Base-by-base conservation (phyloP, 2,329 filamentous ascomycete genomes). In the Sphaerostilbella broomeana region DNA sequence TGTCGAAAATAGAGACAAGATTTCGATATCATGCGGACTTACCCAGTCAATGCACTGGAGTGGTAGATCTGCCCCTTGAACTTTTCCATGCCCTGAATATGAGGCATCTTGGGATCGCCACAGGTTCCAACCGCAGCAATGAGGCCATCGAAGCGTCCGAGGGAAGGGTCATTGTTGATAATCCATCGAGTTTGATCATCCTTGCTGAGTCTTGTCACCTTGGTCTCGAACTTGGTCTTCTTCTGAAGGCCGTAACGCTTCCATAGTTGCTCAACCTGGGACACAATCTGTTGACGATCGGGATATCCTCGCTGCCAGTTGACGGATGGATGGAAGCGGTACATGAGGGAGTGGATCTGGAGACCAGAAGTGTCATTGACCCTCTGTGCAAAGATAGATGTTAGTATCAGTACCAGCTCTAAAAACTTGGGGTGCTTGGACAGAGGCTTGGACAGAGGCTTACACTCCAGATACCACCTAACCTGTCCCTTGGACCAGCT, bases 341-440 rank as follows among this genome's bases (percentile, higher is more conserved):
- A 94, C 86, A 92, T 92, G 42, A 89, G 60, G 15, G 80, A 86
- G 58, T 94, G 85, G 16, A 94, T 89, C 54, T 92, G 86, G 1
- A 94, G 72, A 12, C 84, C 78, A 0, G 84, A 89, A 0, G 84
- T 89, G 36, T 84, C 84, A 64, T 92, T 90, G 27, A 92, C 84
- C 59, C 75, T 73, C 79, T 86, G 43, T 0, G 19, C 3, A 6
- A 9, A 6, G 5, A 28, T 2, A 17, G 18, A 5, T 2, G 34
- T 26, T 20, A 10, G 3, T 25, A 12, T 17, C 7, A 12, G 12
- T 35, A 4, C n/a, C n/a, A n/a, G n/a, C n/a, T n/a, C n/a, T n/a
- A n/a, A n/a, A n/a, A n/a, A n/a, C n/a, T n/a, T n/a, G n/a, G n/a
- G n/a, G n/a, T n/a, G n/a, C n/a, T n/a, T n/a, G n/a, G n/a, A n/a